phyloP scores from a whole-genome alignment of 768 basidiomycete species.

The Tricholoma bakamatsutake region DNA sequence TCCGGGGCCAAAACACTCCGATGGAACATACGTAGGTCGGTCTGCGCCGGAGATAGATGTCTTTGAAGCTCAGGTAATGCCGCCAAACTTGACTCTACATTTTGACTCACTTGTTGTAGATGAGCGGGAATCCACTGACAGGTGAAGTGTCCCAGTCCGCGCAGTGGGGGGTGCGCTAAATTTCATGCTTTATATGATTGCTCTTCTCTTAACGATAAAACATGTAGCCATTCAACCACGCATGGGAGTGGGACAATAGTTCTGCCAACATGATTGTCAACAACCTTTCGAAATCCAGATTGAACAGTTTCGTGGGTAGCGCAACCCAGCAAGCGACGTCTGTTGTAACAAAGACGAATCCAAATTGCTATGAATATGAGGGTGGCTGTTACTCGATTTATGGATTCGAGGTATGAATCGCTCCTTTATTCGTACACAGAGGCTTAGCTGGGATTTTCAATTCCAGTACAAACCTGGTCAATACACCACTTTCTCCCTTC shows the following conservation, averaged over 20 bases:
- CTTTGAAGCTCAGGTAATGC: constrained; percentile 65
- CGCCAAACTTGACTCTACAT: constrained; percentile 2
- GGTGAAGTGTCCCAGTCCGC: constrained; percentile 76
- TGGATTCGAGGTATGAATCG: constrained; percentile 61
- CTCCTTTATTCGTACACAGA: neutral
- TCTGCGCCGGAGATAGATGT: constrained; percentile 85
- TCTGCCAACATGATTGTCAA: constrained; percentile 48
- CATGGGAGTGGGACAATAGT: constrained; percentile 62
- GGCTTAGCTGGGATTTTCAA: neutral
- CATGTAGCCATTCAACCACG: constrained; percentile 61
- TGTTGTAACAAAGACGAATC: constrained; percentile 61
- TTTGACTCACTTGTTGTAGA: constrained; percentile 32
- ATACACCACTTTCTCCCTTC: neutral
- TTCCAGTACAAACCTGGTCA: constrained; percentile 32
- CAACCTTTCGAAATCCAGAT: constrained; percentile 45
- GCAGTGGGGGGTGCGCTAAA: constrained; percentile 60
- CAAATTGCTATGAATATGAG: constrained; percentile 57
- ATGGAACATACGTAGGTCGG: constrained; percentile 73
- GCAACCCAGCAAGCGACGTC: constrained; percentile 74
- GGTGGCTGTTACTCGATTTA: constrained; percentile 61
- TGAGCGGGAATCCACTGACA: constrained; percentile 35
- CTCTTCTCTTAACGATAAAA: neutral
- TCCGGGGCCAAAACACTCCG: constrained; percentile 67
- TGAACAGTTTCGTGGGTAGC: constrained; percentile 65
- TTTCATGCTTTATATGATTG: neutral